These are phyloP conservation scores for Petunia secreta DNA, from an alignment of 257 asterid genomes.

Conservation along the genomic window DNA sequence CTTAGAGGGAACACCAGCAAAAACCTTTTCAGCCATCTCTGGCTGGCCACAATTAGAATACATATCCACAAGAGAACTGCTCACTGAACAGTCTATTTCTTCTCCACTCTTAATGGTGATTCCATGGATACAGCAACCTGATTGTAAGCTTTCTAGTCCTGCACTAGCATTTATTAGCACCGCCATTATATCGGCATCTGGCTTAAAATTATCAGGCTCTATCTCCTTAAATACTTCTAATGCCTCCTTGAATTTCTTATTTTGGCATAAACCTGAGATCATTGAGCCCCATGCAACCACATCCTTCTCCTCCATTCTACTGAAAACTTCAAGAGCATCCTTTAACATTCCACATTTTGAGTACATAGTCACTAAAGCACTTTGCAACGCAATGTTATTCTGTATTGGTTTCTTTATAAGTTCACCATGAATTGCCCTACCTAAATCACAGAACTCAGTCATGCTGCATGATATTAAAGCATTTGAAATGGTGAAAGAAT, in stretches of 20 bases:
- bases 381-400: conserved; percentile 54
- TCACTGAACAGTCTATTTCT: conserved; percentile 57
- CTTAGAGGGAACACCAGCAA: conserved; percentile 49
- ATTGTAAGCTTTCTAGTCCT: conserved; percentile 38
- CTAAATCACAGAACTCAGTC: conserved; percentile 45
- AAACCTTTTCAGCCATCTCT: conserved; percentile 50
- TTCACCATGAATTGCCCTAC: conserved; percentile 67
- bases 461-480: conserved; percentile 58
- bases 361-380: conserved; percentile 84
- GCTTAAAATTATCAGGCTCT: conserved; percentile 54
- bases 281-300: conserved; percentile 88
- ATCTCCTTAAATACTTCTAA: conserved; percentile 54
- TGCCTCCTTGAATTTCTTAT: conserved; percentile 53
- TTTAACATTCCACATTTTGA: conserved; percentile 59
- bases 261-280: conserved; percentile 61
- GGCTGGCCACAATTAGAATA: conserved; percentile 64
- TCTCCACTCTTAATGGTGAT: conserved; percentile 60
- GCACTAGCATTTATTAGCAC: conserved; percentile 52
- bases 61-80: conserved; percentile 64
- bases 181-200: conserved; percentile 60
- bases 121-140: conserved; percentile 67
- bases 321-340: conserved; percentile 55
- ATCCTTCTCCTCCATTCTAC: conserved; percentile 63
- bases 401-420: conserved; percentile 62
- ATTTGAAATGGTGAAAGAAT: conserved; percentile 75